Conservation (phyloP, 208 protist species). For the Leptomonas pyrrhocoris region DNA sequence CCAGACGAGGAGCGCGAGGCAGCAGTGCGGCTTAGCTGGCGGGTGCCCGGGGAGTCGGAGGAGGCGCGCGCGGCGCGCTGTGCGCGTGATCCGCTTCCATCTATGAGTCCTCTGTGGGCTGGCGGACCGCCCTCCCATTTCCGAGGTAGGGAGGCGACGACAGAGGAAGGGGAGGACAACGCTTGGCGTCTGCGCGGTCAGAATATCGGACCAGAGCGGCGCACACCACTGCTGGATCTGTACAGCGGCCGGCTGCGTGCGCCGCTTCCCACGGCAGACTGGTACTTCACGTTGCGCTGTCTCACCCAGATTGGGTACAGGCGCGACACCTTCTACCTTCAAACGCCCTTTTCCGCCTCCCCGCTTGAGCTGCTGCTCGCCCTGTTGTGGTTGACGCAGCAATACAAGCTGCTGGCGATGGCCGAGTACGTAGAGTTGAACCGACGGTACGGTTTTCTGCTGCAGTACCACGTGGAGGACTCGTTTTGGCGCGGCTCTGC, state of each 20-base stretch:
- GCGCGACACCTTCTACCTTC: slow-evolving; percentile 67
- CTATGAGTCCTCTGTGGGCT: slow-evolving; percentile 12
- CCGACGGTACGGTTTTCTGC: slow-evolving; percentile 55
- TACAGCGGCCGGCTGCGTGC: slow-evolving; percentile 22
- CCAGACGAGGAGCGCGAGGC: slow-evolving; percentile 5
- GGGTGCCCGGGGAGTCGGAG: slow-evolving; percentile 17
- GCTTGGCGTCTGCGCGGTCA: background rate
- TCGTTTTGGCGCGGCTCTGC: slow-evolving; percentile 2
- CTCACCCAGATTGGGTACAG: slow-evolving; percentile 66
- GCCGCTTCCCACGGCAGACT: slow-evolving; percentile 42
- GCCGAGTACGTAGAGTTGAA: slow-evolving; percentile 75
- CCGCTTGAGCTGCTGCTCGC: slow-evolving; percentile 71
- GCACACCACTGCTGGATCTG: slow-evolving; percentile 4
- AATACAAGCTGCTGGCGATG: slow-evolving; percentile 62
- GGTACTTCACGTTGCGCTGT: slow-evolving; percentile 57
- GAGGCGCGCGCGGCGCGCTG: slow-evolving; percentile 17
- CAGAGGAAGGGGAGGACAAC: too few relatives aligned
- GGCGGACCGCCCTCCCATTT: background rate
- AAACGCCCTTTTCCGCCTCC: slow-evolving; percentile 50
- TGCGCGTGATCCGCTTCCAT: slow-evolving; percentile 21
- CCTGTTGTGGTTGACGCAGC: slow-evolving; percentile 79
- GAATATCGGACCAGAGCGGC: background rate
- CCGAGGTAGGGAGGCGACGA: background rate
- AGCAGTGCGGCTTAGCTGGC: slow-evolving; percentile 26
- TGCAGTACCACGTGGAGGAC: slow-evolving; percentile 31